Percentiles rank a stretch among this genome's conserved stretches.
Conservation (phyloP, 257 asterid genomes). For the Solanum habrochaites region DNA sequence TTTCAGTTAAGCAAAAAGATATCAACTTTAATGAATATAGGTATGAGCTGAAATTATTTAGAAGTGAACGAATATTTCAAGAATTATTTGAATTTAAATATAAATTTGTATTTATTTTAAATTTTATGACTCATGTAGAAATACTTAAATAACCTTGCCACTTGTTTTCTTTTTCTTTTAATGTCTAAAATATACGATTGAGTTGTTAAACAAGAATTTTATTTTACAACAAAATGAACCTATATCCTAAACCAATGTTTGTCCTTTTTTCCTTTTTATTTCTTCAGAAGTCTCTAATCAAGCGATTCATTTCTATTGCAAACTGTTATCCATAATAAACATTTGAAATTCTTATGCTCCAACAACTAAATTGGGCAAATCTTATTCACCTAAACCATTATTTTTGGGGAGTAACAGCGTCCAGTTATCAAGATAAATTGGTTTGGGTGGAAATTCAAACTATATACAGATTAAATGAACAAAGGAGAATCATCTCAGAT, state of each 20-base stretch:
- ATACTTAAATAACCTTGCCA: neutral
- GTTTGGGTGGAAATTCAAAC: neutral
- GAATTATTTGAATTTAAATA: too few relatives aligned
- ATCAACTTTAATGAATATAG: too few relatives aligned
- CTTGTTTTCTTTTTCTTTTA: neutral
- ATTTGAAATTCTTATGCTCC: neutral
- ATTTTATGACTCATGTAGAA: neutral
- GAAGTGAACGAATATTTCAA: too few relatives aligned
- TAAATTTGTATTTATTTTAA: too few relatives aligned
- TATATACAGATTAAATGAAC: neutral
- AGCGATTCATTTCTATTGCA: neutral
- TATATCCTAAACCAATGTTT: neutral
- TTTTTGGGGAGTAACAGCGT: neutral
- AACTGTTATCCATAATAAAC: neutral
- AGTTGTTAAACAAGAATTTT: neutral
- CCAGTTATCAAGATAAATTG: neutral
- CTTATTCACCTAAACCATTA: neutral
- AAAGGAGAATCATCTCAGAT: neutral
- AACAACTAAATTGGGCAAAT: neutral
- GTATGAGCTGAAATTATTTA: too few relatives aligned
- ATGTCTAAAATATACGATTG: neutral
- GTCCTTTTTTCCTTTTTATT: neutral
- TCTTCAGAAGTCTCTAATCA: neutral
- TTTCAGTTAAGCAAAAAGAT: too few relatives aligned
- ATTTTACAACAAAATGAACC: neutral